These are phyloP conservation scores for Typha latifolia DNA, from an alignment of 176 grass and related monocot species.

Conservation along the genomic window DNA sequence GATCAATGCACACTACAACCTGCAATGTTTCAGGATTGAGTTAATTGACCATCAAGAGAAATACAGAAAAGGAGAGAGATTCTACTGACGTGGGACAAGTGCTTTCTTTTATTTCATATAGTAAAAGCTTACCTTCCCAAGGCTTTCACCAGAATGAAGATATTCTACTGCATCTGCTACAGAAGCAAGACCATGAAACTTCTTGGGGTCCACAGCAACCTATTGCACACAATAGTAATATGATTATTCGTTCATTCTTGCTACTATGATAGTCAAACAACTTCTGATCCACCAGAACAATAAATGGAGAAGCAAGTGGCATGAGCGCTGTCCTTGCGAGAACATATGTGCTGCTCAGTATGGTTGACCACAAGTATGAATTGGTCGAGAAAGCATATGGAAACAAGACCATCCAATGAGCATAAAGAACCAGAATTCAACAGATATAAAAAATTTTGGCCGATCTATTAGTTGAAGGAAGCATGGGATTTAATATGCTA, in stretches of 20 bases:
- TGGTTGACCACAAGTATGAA: no score
- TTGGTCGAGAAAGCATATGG: no score
- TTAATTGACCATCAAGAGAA: conserved; percentile 1
- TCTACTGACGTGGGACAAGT: background rate
- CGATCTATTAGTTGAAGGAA: no score
- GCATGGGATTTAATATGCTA: no score
- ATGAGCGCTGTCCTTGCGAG: no score
- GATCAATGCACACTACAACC: conserved; percentile 81
- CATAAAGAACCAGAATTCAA: no score
- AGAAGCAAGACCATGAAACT: conserved; percentile 71
- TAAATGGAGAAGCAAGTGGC: no score
- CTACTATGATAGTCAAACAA: background rate
- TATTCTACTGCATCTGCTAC: conserved; percentile 87
- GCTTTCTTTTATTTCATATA: background rate
- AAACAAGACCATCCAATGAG: no score
- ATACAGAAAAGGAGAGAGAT: background rate
- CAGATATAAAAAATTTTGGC: no score
- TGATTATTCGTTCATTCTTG: no score
- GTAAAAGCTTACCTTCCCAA: conserved; percentile 66
- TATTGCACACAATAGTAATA: conserved; percentile 12
- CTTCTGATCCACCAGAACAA: background rate
- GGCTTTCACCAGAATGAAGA: conserved; percentile 80
- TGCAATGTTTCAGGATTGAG: conserved; percentile 26
- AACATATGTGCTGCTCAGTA: no score
- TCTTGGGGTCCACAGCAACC: conserved; percentile 75